Conservation (phyloP, 2,329 filamentous ascomycete genomes). For the Diaporthe citriasiana region DNA sequence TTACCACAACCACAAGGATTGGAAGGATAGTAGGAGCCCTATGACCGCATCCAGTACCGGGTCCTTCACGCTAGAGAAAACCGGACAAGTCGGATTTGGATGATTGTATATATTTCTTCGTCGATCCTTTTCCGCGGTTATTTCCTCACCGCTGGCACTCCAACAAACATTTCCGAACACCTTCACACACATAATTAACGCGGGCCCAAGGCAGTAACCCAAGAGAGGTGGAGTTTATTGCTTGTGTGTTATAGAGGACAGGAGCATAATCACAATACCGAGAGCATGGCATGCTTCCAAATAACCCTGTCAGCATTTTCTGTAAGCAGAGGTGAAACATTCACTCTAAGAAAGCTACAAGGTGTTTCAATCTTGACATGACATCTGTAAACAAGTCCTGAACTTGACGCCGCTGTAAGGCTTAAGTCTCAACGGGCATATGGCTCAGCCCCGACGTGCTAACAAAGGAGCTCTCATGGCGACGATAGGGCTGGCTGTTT, state of each 20-base stretch:
- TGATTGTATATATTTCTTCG: not conserved
- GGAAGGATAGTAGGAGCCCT: constrained; percentile 8
- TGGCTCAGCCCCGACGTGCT: not conserved
- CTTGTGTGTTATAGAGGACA: not conserved
- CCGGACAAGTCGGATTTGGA: not conserved
- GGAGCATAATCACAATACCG: not conserved
- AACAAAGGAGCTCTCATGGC: not conserved
- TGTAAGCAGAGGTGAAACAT: not conserved
- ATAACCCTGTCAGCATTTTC: not conserved
- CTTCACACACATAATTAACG: not conserved
- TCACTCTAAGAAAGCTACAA: not conserved
- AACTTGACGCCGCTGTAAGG: not conserved
- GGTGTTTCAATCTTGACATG: not conserved
- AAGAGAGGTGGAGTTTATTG: not conserved
- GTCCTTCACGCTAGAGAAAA: constrained; percentile 6
- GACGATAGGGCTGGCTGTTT: no score
- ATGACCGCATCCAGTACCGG: constrained; percentile 13
- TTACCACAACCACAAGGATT: not conserved
- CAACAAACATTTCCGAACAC: not conserved
- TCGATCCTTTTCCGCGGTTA: not conserved
- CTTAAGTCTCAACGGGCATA: not conserved
- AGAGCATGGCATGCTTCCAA: not conserved
- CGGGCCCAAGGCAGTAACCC: not conserved
- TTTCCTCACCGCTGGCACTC: no score
- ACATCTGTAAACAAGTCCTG: not conserved